Evolutionary conservation across 1,284 basidiomycete genomes (phyloP), one percentile per base, ranked within the genome.

Genomic region (Naganishia cerealis): DNA sequence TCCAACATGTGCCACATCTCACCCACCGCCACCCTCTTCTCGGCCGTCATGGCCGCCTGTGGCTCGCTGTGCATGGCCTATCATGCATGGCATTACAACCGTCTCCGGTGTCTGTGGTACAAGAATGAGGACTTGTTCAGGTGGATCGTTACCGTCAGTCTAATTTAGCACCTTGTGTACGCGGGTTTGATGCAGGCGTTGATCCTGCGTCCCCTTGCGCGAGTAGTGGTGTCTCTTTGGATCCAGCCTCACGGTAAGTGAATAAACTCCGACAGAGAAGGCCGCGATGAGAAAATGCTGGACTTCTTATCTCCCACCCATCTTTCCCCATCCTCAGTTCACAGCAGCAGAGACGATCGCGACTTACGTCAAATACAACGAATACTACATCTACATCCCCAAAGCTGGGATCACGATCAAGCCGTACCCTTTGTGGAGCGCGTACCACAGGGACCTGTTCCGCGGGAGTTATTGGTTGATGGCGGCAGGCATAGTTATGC

Each of bases 31-130:
- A 71, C 72, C 52, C 66, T 74, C 48, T 67, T 77, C 29, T 68
- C 69, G 0, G 57, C 68, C 26, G 40, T 76, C 43, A 69, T 76
- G 56, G 66, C 71, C 26, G 70, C 71, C 33, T 38, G 72, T 18
- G 71, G 72, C 8, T 50, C 70, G 18, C 12, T 70, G 21, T 73
- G 74, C 46, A 43, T 72, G 36, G 13, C 69, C n/a, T 77, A 73
- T 73, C 76, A 77, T 68, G 69, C 75, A n/a, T 76, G 67, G 67
- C 69, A 70, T 39, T 76, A 74, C 55, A 75, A 77, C 55, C 66
- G 67, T 46, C 71, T 71, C 24, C 39, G 68, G 26, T 76, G 74
- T 71, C 65, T 76, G 21, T n/a, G 71, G 4, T 72, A 65, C 39
- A 71, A 54, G 50, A 61, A 66, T 39, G 36, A 67, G 36, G 74